These are phyloP conservation scores for Russula compacta DNA, from an alignment of 768 basidiomycete species.

Conservation along the genomic window DNA sequence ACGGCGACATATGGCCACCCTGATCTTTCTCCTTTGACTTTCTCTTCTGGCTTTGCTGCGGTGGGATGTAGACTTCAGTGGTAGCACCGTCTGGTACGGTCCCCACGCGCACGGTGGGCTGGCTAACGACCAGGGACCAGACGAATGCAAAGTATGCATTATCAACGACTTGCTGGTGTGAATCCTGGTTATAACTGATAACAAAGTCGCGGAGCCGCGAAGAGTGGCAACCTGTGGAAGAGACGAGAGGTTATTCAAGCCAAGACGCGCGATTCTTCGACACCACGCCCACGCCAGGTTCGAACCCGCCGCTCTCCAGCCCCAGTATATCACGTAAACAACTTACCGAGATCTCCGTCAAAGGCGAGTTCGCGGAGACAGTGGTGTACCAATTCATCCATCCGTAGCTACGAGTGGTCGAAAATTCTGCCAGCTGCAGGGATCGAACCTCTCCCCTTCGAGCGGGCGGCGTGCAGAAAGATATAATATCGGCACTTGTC, in stretches of 20 bases:
- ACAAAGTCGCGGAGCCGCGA: constrained; percentile 68
- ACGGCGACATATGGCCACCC: constrained; percentile 34
- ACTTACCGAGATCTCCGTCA: constrained; percentile 84
- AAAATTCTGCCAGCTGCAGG: constrained; percentile 5
- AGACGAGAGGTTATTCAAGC: constrained; percentile 8
- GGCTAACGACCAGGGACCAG: constrained; percentile 70
- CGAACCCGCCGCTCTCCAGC: constrained; percentile 15
- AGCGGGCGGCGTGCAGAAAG: too few species aligned
- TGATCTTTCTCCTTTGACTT: constrained; percentile 48
- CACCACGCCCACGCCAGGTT: constrained; percentile 2
- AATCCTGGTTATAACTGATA: constrained; percentile 46
- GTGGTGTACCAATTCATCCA: constrained; percentile 83
- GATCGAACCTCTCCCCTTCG: constrained; percentile 10
- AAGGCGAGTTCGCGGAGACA: constrained; percentile 82
- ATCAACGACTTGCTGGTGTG: constrained; percentile 51
- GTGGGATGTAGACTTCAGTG: constrained; percentile 70
- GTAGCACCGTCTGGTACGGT: constrained; percentile 49
- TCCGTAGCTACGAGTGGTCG: constrained; percentile 23
- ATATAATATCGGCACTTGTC: neutral
- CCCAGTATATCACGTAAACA: constrained; percentile 8
- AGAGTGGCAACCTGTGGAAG: constrained; percentile 55
- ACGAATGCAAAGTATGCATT: constrained; percentile 70
- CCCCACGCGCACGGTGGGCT: constrained; percentile 71
- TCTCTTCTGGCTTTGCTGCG: constrained; percentile 48
- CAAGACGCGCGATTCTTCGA: neutral